Conservation (phyloP, 1,284 basidiomycete genomes). For the Sphagnurus paluster region DNA sequence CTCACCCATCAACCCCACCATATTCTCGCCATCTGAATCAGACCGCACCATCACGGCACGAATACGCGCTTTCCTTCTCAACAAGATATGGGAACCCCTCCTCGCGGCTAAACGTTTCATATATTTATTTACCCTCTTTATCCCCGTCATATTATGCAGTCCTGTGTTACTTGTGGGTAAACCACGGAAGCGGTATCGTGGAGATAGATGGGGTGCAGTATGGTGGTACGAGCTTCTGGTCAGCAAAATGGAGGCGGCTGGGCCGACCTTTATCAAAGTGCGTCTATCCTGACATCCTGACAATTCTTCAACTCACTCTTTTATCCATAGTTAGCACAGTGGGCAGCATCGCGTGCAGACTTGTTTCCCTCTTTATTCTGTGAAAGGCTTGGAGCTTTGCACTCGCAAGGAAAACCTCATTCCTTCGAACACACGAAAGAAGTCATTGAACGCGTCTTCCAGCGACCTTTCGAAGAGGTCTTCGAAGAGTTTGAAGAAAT, state of each 20-base stretch:
- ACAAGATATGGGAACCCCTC: constrained; percentile 82
- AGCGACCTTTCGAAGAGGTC: constrained; percentile 80
- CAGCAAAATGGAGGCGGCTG: constrained; percentile 89
- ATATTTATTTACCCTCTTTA: constrained; percentile 81
- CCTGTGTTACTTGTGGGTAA: constrained; percentile 87
- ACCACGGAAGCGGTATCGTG: constrained; percentile 50
- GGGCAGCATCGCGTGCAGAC: constrained; percentile 96
- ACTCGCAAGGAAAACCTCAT: constrained; percentile 90
- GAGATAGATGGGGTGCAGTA: constrained; percentile 82
- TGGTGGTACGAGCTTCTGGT: constrained; percentile 97
- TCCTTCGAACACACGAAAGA: constrained; percentile 78
- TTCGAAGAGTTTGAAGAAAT: constrained; percentile 88
- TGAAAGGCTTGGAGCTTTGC: constrained; percentile 81
- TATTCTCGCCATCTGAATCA: constrained; percentile 64
- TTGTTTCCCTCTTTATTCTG: constrained; percentile 95
- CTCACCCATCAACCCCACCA: constrained; percentile 33
- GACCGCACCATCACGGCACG: constrained; percentile 45
- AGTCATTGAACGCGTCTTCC: constrained; percentile 86
- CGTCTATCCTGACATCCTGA: constrained; percentile 19
- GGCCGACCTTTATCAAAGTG: constrained; percentile 97
- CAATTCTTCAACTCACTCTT: constrained; percentile 13
- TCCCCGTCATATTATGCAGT: constrained; percentile 82
- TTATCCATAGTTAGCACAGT: constrained; percentile 83
- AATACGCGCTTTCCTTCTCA: constrained; percentile 46
- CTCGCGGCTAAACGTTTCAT: constrained; percentile 85